Evolutionary conservation across 768 basidiomycete species (phyloP), one percentile per base, ranked within the genome.

Genomic region (Mycena indigotica): DNA sequence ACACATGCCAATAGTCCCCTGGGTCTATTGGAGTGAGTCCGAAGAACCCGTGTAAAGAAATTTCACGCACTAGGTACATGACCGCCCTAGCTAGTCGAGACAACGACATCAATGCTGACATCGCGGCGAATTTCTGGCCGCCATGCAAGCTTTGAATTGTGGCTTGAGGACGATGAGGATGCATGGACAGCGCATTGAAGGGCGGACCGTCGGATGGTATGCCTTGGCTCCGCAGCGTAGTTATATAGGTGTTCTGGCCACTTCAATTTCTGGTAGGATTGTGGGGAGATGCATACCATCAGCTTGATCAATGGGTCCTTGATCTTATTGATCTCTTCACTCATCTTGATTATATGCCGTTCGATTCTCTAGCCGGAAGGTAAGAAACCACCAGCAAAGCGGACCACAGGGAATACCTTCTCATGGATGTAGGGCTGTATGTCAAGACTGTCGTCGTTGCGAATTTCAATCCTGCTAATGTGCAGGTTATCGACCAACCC

Each of bases 391-490:
- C 25, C 12, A 50, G 25, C 29, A 17, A 26, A 19, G n/a, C n/a
- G n/a, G n/a, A n/a, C n/a, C n/a, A n/a, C n/a, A n/a, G 24, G 60
- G 66, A 69, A 32, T 26, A 87, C 93, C 81, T 98, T 99, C 63
- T 91, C 84, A 67, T 94, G 88, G 64, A 96, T 82, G 67, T 96
- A 99, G 30, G 82, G 81, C 62, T 83, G 82, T 30, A 98, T 78
- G 73, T 98, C 97, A 24, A 95, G 72, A 65, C 93, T 94, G 55
- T 87, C 80, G 67, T 98, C 97, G 67, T 96, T 86, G 51, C 97
- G 84, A 61, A 98, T 92, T 68, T 98, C 96, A 56, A 99, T 95
- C 56, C 86, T 85, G 64, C 94, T 94, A 54, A 99, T 95, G 67
- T 98, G 97, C 12, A 99, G 75, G 17, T 88, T 86, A 68, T 98